Base-by-base conservation (phyloP, 345 rosid genomes). In the Rhodamnia argentea region DNA sequence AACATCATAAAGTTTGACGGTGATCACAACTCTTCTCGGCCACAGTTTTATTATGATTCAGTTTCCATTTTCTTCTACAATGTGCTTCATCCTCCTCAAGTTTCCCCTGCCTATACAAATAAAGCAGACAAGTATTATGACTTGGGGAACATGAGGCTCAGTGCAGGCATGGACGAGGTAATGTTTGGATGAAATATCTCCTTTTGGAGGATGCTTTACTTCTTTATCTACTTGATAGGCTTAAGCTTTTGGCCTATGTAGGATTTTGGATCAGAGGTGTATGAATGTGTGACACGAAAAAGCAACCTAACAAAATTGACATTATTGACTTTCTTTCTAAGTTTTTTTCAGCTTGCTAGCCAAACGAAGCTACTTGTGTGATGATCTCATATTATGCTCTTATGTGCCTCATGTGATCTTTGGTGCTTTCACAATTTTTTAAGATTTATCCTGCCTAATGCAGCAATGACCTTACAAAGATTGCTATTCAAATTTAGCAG, bases 1-100 rank as follows among this genome's bases (percentile, higher is more conserved):
- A 97, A 97, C 87, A 89, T 97, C 87, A 95, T 97, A 87, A 95
- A 93, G 90, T 97, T 97, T 88, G 96, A 97, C 86, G 99, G 99
- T 82, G 99, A 97, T 86, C 99, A 96, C 90, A 97, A 97, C 89
- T 91, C 99, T 56, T 94, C 99, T 32, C 90, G 99, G 87, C 99
- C 99, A 29, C 99, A 95, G 70, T 95, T 92, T 87, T 97, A 91
- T 88, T 96, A 95, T 83, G 98, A 97, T 90, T 97, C 99, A 3
- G 99, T 97, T 85, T 95, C 98, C 88, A 90, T 94, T 88, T 97
- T 97, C 95, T 96, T 97, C 92, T 93, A 90, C 92, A 96, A 94
- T 87, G 93, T 96, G 84, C 95, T 97, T 84, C 98, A 88, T 85
- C 99, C 99, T 70, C 99, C 99, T 89, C 95, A 85, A 85, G 88